Base-by-base conservation (phyloP, 2,329 filamentous ascomycete genomes). In the Cadophora malorum region DNA sequence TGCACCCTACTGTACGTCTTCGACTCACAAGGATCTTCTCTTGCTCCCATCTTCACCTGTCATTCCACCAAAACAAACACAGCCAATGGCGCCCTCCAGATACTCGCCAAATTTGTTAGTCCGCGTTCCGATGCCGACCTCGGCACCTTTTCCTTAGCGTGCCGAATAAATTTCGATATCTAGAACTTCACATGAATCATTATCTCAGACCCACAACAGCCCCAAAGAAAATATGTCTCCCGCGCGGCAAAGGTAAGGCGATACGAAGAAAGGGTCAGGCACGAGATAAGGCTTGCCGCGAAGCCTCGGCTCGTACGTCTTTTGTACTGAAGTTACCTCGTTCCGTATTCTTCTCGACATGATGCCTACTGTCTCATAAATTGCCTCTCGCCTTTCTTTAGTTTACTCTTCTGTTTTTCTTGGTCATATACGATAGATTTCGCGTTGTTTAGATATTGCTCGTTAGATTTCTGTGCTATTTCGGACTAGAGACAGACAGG, bases 261-360 rank as follows among this genome's bases (percentile, higher is more conserved):
- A 41, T 63, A 35, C 52, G 41, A 12, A 49, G 41, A 47, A 49
- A 21, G 23, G 49, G 21, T 55, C 23, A 21, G 56, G 45, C 50
- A 49, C 35, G 21, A 59, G 56, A 64, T 67, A 67, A 63, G 47
- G 41, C 31, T 62, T 66, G 64, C 66, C 69, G 71, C 67, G 67
- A 61, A 67, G 66, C 74, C 73, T 73, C 70, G 74, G 74, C 63
- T 70, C 70, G 63, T 67, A 60, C 61, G 45, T 49, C 64, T n/a
- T 61, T 65, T 63, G n/a, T 47, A 47, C 63, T 6, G 45, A 21
- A 4, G 49, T 52, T 35, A 35, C n/a, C 41, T 59, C 41, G 10
- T 62, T 69, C 59, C 63, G 31, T 68, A 50, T 64, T 35, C 69
- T 70, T 69, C 56, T 70, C 70, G 67, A 58, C 23, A 63, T 61